Conservation (phyloP, 2,329 filamentous ascomycete genomes). For the Claviceps quebecensis region DNA sequence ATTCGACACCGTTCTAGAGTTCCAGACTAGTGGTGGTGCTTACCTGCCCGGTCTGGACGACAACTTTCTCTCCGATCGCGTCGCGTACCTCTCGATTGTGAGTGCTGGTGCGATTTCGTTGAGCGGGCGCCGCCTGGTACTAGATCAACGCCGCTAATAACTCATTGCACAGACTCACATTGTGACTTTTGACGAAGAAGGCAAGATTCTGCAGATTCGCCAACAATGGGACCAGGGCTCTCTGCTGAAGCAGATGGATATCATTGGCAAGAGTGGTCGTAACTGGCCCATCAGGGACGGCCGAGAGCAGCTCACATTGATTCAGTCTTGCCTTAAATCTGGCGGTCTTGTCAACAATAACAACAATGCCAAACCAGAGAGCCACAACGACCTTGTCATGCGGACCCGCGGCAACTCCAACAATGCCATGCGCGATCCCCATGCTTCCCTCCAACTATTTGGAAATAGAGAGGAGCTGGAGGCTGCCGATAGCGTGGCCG, state of each 20-base stretch:
- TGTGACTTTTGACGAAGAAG: slow-evolving; percentile 62
- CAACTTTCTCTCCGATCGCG: slow-evolving; percentile 79
- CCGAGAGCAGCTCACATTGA: slow-evolving; percentile 67
- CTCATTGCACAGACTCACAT: slow-evolving; percentile 57
- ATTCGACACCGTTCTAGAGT: slow-evolving; percentile 71
- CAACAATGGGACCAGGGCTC: slow-evolving; percentile 92
- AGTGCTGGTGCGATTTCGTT: slow-evolving; percentile 21
- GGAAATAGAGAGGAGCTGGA: slow-evolving; percentile 51
- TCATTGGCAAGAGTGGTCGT: slow-evolving; percentile 78
- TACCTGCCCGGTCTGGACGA: slow-evolving; percentile 86
- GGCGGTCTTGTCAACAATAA: slow-evolving; percentile 20
- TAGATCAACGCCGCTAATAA: not conserved
- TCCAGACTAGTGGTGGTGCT: slow-evolving; percentile 64
- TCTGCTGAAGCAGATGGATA: slow-evolving; percentile 81
- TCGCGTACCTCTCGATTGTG: slow-evolving; percentile 70
- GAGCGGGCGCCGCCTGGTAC: too few relatives aligned
- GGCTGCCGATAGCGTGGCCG: slow-evolving; percentile 28
- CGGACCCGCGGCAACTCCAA: slow-evolving; percentile 38
- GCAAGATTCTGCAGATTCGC: slow-evolving; percentile 76
- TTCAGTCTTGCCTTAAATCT: slow-evolving; percentile 45
- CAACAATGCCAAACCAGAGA: slow-evolving; percentile 17
- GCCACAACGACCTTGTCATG: slow-evolving; percentile 22
- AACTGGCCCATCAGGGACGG: slow-evolving; percentile 93
- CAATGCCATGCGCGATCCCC: slow-evolving; percentile 45
- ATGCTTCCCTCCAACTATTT: slow-evolving; percentile 64